Evolutionary conservation across 371 early-diverging fungal genomes (phyloP), one percentile per base, ranked within the genome.

Genomic region (Zychaea mexicana): DNA sequence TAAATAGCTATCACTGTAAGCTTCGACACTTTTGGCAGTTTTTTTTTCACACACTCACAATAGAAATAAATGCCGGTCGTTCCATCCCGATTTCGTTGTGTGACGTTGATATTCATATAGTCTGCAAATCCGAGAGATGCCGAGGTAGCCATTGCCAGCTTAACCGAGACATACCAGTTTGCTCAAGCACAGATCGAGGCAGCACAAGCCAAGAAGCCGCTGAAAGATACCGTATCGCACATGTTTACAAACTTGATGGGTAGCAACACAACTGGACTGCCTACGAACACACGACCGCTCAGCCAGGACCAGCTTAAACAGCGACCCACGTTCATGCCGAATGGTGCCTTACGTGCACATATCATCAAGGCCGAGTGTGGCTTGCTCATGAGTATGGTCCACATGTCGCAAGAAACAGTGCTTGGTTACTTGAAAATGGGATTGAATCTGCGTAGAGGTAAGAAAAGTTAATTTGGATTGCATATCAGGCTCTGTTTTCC

Each of bases 381-480:
- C 32, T 62, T 87, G 12, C 49, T 84, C 58, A 84, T 79, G n/a
- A 78, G 82, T 3, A 71, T 85, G 55, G 72, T 85, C 52, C 74
- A 85, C 56, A 66, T 87, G 45, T 66, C 76, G 8, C 83, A 84
- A 60, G 87, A 87, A 38, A 81, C 78, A 38, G 71, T 84, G 7
- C 70, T 83, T 57, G 79, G 84, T n/a, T 87, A 85, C 64, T 65
- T 85, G 15, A 87, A 85, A 62, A 79, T 75, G 27, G 87, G 83
- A 2, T 42, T 87, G 27, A 87, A 85, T 58, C 52, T 86, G 47
- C 73, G 85, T 45, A 71, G 79, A 79, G 86, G 86, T 86, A 73
- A 38, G 24, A n/a, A n/a, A n/a, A n/a, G n/a, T n/a, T n/a, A n/a
- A n/a, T n/a, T n/a, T n/a, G n/a, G n/a, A n/a, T n/a, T n/a, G n/a